Conservation (phyloP, 441 rosid species). For the Mallotus repandus region DNA sequence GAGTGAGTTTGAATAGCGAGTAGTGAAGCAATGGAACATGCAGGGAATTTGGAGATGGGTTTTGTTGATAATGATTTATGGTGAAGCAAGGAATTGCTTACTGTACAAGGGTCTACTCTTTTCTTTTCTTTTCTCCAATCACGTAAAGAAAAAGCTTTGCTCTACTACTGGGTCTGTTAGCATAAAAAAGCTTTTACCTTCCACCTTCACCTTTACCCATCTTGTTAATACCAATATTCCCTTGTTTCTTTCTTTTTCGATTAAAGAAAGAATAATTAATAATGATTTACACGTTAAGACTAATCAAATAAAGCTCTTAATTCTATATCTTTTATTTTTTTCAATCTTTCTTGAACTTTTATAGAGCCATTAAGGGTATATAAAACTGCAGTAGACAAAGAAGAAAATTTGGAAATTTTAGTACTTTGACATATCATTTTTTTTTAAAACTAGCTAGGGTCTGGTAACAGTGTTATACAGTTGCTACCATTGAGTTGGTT, state of each 20-base stretch:
- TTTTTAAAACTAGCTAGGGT: too few relatives aligned
- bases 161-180: conserved; percentile 10
- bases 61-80: too few relatives aligned
- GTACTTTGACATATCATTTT: too few relatives aligned
- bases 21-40: too few relatives aligned
- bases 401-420: conserved; percentile 11
- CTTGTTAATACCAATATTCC: conserved; percentile 4
- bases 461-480: background rate
- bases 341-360: too few relatives aligned
- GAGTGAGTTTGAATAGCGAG: too few relatives aligned
- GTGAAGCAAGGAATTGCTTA: too few relatives aligned
- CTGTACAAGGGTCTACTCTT: conserved; percentile 5
- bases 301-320: too few relatives aligned
- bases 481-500: background rate
- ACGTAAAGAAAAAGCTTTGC: conserved; percentile 49
- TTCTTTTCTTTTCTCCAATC: conserved; percentile 19
- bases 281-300: background rate
- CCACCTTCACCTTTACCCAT: conserved; percentile 39
- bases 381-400: conserved; percentile 9
- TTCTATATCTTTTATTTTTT: too few relatives aligned
- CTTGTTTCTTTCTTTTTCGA: background rate
- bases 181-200: conserved; percentile 28
- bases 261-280: background rate
- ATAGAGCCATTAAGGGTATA: background rate
- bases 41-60: too few relatives aligned